Percentiles rank a stretch among this genome's conserved stretches.
Evolutionary conservation across 176 grass and related monocot species (phyloP).

Genomic region (Aegilops sharonensis): DNA sequence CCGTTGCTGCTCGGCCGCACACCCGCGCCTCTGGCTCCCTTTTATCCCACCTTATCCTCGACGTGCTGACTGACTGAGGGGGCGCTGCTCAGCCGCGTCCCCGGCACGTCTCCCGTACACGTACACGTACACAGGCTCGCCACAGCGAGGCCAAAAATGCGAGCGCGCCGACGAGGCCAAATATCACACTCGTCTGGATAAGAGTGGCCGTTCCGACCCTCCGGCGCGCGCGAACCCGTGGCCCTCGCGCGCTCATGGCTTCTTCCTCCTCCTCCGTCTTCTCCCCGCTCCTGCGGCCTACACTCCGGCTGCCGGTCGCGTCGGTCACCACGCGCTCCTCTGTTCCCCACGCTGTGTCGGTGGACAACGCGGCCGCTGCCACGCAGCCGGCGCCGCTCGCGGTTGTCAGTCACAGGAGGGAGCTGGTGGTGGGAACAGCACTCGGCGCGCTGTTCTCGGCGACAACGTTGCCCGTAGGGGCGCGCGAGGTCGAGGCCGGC

Average conservation of each 20-base stretch:
- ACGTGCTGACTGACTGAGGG: not conserved
- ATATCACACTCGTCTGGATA: slow-evolving; percentile 47
- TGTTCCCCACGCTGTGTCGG: not conserved
- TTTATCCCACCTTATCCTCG: slow-evolving; percentile 34
- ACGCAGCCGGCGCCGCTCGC: not conserved
- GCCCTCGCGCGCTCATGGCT: slow-evolving; percentile 24
- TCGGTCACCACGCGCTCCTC: not conserved
- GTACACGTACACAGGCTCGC: not conserved
- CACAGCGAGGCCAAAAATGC: not conserved
- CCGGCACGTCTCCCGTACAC: not conserved
- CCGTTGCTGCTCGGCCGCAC: slow-evolving; percentile 19
- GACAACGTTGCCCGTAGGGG: slow-evolving; percentile 27
- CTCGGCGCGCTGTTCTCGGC: slow-evolving; percentile 43
- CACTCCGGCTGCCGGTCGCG: slow-evolving; percentile 17
- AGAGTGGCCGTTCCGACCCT: slow-evolving; percentile 39
- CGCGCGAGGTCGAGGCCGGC: slow-evolving; percentile 79
- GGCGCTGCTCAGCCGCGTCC: slow-evolving; percentile 43
- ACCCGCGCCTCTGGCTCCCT: not conserved
- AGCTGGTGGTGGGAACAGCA: slow-evolving; percentile 53
- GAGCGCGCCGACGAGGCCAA: not conserved
- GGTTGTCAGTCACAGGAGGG: slow-evolving; percentile 43
- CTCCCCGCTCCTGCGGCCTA: slow-evolving; percentile 30
- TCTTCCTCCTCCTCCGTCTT: slow-evolving; percentile 36
- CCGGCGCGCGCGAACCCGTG: slow-evolving; percentile 30
- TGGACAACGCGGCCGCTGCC: slow-evolving; percentile 5